Conservation (phyloP, 495 filamentous ascomycete genomes). For the Amniculicola lignicola region DNA sequence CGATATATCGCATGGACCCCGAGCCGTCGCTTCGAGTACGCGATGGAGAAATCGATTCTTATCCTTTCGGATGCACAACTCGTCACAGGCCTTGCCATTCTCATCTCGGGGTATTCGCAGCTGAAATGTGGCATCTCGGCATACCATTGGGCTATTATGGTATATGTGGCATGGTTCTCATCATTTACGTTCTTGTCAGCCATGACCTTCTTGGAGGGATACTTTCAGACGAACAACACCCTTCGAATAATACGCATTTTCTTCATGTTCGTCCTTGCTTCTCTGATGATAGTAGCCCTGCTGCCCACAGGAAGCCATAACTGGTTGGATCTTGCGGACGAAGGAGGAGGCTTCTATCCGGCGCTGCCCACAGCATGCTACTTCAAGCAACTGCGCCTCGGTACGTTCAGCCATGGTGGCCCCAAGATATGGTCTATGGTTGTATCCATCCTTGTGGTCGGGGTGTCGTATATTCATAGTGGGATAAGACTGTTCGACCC, state of each 20-base stretch:
- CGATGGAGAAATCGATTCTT: conserved; percentile 22
- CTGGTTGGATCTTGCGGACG: conserved; percentile 12
- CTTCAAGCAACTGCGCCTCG: conserved; percentile 12
- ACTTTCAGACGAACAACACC: conserved; percentile 16
- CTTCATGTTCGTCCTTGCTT: conserved; percentile 21
- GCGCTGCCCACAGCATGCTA: conserved; percentile 12
- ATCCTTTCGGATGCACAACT: conserved; percentile 19
- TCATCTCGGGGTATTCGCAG: conserved; percentile 18
- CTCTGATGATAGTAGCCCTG: conserved; percentile 15
- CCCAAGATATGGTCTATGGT: conserved; percentile 27
- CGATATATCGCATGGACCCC: conserved; percentile 3
- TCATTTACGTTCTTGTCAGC: conserved; percentile 43
- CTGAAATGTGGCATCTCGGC: conserved; percentile 24
- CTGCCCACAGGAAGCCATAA: conserved; percentile 24
- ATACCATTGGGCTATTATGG: conserved; percentile 45
- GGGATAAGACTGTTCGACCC: conserved; percentile 26
- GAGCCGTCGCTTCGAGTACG: conserved; percentile 17
- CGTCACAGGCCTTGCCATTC: conserved; percentile 23
- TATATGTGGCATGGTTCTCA: conserved; percentile 45
- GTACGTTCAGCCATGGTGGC: conserved; percentile 5
- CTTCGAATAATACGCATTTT: conserved; percentile 13
- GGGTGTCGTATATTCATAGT: conserved; percentile 13
- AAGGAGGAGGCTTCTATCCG: conserved; percentile 23
- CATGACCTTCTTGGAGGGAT: conserved; percentile 37
- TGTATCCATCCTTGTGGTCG: conserved; percentile 17